Percentiles rank a stretch among this genome's conserved stretches.
Conservation (phyloP, 495 filamentous ascomycete species). For the Aspergillus sclerotiicarbonarius region DNA sequence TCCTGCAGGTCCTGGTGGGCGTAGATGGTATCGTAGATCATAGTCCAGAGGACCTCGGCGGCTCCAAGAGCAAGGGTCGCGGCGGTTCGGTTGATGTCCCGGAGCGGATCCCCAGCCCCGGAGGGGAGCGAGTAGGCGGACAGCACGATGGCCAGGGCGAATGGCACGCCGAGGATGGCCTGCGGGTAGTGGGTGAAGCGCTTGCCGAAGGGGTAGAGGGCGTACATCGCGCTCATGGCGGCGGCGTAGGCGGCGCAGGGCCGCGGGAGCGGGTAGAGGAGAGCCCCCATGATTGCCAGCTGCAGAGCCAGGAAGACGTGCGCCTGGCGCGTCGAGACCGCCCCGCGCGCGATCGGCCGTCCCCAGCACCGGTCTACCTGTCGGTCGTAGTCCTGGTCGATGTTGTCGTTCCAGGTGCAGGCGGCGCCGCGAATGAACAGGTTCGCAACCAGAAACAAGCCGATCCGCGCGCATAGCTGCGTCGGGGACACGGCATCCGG, state of each 20-base stretch:
- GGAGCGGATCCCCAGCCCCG: background rate
- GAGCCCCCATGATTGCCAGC: too few relatives aligned
- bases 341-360: conserved; percentile 26
- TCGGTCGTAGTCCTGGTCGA: conserved; percentile 40
- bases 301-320: background rate
- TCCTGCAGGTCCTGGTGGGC: conserved; percentile 44
- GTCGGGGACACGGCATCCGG: too few relatives aligned
- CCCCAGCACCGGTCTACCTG: conserved; percentile 28
- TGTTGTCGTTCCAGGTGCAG: conserved; percentile 40
- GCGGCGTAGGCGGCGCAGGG: too few relatives aligned
- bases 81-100: background rate
- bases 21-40: conserved; percentile 48
- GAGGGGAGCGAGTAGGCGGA: background rate
- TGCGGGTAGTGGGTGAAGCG: conserved; percentile 9
- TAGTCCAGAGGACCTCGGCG: conserved; percentile 38
- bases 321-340: background rate
- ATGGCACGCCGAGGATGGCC: background rate
- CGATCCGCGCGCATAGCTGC: too few relatives aligned
- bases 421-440: conserved; percentile 21
- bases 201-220: conserved; percentile 10
- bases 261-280: too few relatives aligned
- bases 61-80: conserved; percentile 12
- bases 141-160: background rate
- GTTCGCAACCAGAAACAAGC: conserved; percentile 27
- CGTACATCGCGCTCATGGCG: too few relatives aligned